Base-by-base conservation (phyloP, 2,329 filamentous ascomycete species). In the Cercospora sp. region DNA sequence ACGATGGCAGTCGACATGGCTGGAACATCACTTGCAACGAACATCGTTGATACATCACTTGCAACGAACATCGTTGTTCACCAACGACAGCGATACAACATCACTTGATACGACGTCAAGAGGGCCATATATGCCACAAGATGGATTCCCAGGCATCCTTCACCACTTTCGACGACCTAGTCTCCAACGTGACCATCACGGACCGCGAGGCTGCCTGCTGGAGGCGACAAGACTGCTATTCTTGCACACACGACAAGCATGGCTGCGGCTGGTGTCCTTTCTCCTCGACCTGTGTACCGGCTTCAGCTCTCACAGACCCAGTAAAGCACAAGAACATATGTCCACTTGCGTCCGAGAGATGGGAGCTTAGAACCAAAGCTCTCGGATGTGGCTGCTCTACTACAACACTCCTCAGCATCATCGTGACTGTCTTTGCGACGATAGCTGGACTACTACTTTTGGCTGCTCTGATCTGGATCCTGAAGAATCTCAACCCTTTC, bases 361-460 rank as follows among this genome's bases (percentile, higher is more conserved):
- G 80, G 66, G 82, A 84, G 68, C 75, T 84, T 6, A 78, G 82
- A 2, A 84, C 82, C 9, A 74, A 75, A 18, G 76, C 81, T 5
- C 72, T 84, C 0, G 82, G 82, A 21, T 84, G 82, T 69, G 78
- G 80, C 62, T 82, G 82, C 60, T 83, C 82, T 0, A 83, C 82
- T 6, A 81, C 81, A 7, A 83, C 82, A 0, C 78, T 83, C 28
- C 73, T 84, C 37, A 81, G 80, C 43, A 76, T 81, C 4, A 71
- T 83, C 18, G 77, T 82, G 7, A 82, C 82, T 1, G 78, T 83
- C 53, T 76, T 82, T 40, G 78, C 76, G 30, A 83, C 82, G 0
- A 69, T 83, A 3, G 77, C 78, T 12, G 81, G 78, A 1, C 68
- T 82, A 0, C 8, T 80, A 0, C 67, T 82, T 1, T 67, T 83